Base-by-base conservation (phyloP, 1,139 yeast species). In the Hansenula lynferdii region DNA sequence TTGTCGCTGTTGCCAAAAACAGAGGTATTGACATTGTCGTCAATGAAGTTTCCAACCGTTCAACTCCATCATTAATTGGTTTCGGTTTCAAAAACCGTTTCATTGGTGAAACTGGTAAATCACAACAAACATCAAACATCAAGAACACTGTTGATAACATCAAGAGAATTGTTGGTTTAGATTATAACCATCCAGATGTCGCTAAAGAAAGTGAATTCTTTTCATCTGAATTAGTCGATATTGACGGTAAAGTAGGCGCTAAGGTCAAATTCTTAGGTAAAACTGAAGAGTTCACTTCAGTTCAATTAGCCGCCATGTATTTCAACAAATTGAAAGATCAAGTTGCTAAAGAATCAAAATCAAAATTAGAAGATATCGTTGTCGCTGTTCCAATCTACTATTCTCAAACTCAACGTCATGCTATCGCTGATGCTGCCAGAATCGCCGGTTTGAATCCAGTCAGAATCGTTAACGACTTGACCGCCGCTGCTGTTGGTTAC, bases 401-500 rank as follows among this genome's bases (percentile, higher is more conserved):
- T 76, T 80, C 95, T 43, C 97, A 92, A 67, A 80, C 75, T 60
- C 97, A 92, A 73, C 89, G 98, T 69, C 90, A 96, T 61, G 96
- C 97, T 49, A 82, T 95, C 53, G 76, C 89, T 47, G 98, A 94
- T 63, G 97, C 98, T 43, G 92, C 96, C 58, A 77, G 76, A 62
- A 85, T 92, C 64, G 97, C 98, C 47, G 96, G 96, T 48, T 77
- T 92, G 62, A 92, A 92, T 80, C 97, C 98, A 45, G 97, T 92
- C 46, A 85, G 98, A 77, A 81, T 92, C 52, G 96, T 92, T 56
- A 92, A 92, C 65, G 98, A 92, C 65, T 81, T 86, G 49, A 90
- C 98, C 44, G 97, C 98, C 46, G 98, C 98, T 44, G 97, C 97
- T 53, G 96, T 94, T 51, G 95, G 97, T 53, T 94, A 92, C 72